Evolutionary conservation across 306 rosid species (phyloP), one percentile per base, ranked within the genome.

Genomic region (Cercis canadensis): DNA sequence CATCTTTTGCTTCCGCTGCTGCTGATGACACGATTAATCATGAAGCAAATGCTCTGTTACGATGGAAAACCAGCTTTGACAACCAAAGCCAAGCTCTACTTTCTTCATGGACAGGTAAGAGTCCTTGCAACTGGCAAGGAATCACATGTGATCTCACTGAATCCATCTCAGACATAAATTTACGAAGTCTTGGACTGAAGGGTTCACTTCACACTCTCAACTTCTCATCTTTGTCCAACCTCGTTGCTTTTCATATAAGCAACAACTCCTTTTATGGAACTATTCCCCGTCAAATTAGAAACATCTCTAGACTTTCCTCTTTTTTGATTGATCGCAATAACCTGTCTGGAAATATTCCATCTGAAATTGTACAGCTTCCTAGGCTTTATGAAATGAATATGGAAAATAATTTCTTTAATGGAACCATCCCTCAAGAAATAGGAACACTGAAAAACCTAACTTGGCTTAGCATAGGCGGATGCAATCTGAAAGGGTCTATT

Each of bases 151-250:
- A 45, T 5, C 13, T n/a, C n/a, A 33, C 60, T 15, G 36, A 0
- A 3, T 19, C 16, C 2, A 41, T 77, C 24, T 43, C 19, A 31
- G 11, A 4, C 6, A 36, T 77, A 7, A 44, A 11, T 16, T 72
- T 69, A 6, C 5, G 11, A 3, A 29, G 0, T 12, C 0, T 55
- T 57, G 72, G 60, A 3, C 43, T 76, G 1, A 46, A 9, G 29
- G 81, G 81, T 76, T 56, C 59, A 0, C 76, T 76, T 43, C 16
- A 54, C 18, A 62, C 3, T 61, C 72, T 76, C 8, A 69, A 54
- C 21, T 62, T 77, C 16, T 62, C 76, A 0, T 62, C 51, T 11
- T 62, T 77, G 50, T 58, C 60, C 17, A 69, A 69, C 21, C 43
- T 77, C 11, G 5, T 11, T 6, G 2, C 0, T 54, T 11, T 77